These are phyloP conservation scores for Apiospora pterosperma DNA, from an alignment of 2,329 filamentous ascomycete genomes.

Conservation along the genomic window DNA sequence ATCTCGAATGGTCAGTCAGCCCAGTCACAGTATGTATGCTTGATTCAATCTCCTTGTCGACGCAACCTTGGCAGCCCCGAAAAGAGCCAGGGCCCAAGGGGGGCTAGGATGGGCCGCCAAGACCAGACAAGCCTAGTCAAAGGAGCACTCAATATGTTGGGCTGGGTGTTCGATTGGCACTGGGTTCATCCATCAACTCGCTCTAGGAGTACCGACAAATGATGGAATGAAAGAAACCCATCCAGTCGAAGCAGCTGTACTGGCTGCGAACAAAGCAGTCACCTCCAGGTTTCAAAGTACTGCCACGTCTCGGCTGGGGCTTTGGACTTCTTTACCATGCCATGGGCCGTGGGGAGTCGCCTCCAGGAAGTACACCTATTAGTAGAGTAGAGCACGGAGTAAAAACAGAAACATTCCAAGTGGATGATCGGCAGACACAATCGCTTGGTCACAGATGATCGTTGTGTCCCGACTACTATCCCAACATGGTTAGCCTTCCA, in stretches of 20 bases:
- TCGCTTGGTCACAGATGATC: conserved; percentile 12
- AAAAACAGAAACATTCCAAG: conserved; percentile 13
- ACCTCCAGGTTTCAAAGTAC: not conserved
- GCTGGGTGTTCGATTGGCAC: conserved; percentile 1
- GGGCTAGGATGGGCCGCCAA: conserved; percentile 3
- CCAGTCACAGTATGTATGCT: conserved; percentile 3
- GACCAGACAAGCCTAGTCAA: conserved; percentile 4
- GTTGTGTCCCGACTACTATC: conserved; percentile 7
- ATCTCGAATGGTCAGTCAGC: conserved; percentile 3
- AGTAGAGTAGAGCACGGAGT: not conserved
- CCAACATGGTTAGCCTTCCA: conserved; percentile 8
- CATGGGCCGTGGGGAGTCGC: not conserved
- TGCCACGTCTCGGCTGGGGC: not conserved
- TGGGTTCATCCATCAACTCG: not conserved
- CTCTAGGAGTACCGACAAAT: not conserved
- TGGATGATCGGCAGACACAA: conserved; percentile 12
- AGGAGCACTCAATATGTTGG: conserved; percentile 2
- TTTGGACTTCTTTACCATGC: not conserved
- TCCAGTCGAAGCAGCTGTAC: not conserved
- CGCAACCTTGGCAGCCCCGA: conserved; percentile 2
- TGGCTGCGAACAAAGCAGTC: not conserved
- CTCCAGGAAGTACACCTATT: not conserved
- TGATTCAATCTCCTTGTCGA: conserved; percentile 7
- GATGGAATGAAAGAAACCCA: not conserved
- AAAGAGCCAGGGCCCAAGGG: conserved; percentile 2